These are phyloP conservation scores for Penicillium brasilianum DNA, from an alignment of 2,329 filamentous ascomycete species.

Conservation along the genomic window DNA sequence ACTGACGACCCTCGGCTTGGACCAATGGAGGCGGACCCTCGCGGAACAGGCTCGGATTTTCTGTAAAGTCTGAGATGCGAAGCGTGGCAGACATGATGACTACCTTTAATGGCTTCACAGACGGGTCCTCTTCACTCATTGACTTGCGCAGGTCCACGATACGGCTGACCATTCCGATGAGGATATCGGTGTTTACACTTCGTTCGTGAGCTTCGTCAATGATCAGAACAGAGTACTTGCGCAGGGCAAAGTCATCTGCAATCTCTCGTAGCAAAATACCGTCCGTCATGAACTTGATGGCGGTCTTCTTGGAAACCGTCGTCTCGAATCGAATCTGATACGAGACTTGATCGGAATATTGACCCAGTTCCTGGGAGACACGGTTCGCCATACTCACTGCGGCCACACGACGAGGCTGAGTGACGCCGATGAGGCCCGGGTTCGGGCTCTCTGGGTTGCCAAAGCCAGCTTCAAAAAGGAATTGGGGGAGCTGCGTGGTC, in stretches of 20 bases:
- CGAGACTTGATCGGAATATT: constrained; percentile 76
- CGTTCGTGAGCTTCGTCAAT: constrained; percentile 98
- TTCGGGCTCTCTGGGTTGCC: constrained; percentile 77
- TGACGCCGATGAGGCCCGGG: constrained; percentile 91
- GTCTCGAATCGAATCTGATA: constrained; percentile 97
- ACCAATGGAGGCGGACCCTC: constrained; percentile 77
- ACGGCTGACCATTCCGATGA: constrained; percentile 96
- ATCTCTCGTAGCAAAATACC: constrained; percentile 93
- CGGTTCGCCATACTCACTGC: constrained; percentile 96
- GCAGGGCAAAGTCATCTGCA: constrained; percentile 82
- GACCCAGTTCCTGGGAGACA: constrained; percentile 82
- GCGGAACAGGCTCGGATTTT: constrained; percentile 80
- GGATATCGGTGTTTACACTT: constrained; percentile 95
- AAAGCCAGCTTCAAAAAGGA: constrained; percentile 92
- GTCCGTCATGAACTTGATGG: constrained; percentile 99
- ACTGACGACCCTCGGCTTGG: constrained; percentile 89
- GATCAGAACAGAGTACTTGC: constrained; percentile 89
- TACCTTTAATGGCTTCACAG: constrained; percentile 80
- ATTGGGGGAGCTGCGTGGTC: constrained; percentile 96
- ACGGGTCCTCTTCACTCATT: constrained; percentile 72
- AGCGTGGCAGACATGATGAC: constrained; percentile 98
- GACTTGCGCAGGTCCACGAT: constrained; percentile 83
- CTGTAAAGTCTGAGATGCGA: constrained; percentile 84
- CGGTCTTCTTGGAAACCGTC: constrained; percentile 76
- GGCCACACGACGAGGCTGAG: constrained; percentile 91